These are phyloP conservation scores for Nakataea oryzae DNA, from an alignment of 2,329 filamentous ascomycete genomes.

Conservation along the genomic window DNA sequence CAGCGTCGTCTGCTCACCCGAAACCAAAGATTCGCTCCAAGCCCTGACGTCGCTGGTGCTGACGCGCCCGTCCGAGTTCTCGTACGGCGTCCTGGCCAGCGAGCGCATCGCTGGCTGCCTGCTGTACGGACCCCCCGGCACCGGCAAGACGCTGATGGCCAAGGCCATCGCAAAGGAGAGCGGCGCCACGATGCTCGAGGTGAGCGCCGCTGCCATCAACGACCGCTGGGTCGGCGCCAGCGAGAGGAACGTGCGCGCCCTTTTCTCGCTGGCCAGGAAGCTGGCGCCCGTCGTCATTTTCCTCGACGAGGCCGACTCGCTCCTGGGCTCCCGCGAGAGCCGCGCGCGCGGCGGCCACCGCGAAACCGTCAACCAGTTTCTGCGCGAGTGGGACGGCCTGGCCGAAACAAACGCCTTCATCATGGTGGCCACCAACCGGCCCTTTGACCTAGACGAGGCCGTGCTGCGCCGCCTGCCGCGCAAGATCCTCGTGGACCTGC, in stretches of 20 bases:
- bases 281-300: conserved; percentile 89
- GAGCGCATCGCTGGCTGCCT: conserved; percentile 87
- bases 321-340: conserved; percentile 67
- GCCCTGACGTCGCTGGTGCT: conserved; percentile 82
- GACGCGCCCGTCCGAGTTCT: conserved; percentile 85
- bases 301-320: conserved; percentile 91
- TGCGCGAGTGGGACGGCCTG: conserved; percentile 95
- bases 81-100: conserved; percentile 82
- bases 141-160: conserved; percentile 60
- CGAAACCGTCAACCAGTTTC: conserved; percentile 92
- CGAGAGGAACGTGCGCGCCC: conserved; percentile 89
- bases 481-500: conserved; percentile 63
- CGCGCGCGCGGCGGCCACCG: conserved; percentile 62
- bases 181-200: conserved; percentile 68
- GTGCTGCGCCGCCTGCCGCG: conserved; percentile 68
- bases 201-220: conserved; percentile 84
- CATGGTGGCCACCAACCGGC: conserved; percentile 95
- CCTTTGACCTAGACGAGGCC: conserved; percentile 87
- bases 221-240: conserved; percentile 95
- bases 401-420: conserved; percentile 69
- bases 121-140: conserved; percentile 80
- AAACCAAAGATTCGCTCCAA: conserved; percentile 80
- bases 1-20: conserved; percentile 72
- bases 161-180: conserved; percentile 60
- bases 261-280: conserved; percentile 87